Conservation (phyloP, 805 yeast species). For the Candida glaebosa region DNA sequence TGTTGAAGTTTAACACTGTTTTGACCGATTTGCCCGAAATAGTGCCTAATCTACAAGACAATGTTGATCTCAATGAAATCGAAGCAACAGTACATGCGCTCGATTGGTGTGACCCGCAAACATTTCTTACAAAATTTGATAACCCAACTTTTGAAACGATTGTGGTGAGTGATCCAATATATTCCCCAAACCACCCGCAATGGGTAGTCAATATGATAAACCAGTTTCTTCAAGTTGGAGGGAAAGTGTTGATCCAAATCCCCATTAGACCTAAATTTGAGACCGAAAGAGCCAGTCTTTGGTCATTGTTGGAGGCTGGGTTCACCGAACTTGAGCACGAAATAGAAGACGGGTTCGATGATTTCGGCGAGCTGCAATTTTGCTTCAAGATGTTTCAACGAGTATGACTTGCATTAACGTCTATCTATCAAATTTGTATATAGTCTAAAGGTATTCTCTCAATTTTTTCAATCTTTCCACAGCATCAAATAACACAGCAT, state of each 20-base stretch:
- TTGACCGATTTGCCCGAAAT: conserved; percentile 83
- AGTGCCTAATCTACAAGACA: conserved; percentile 59
- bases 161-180: conserved; percentile 83
- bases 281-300: conserved; percentile 57
- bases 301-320: conserved; percentile 46
- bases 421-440: background rate
- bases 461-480: conserved; percentile 69
- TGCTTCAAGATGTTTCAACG: conserved; percentile 39
- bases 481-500: conserved; percentile 74
- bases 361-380: conserved; percentile 73
- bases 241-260: conserved; percentile 63
- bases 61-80: conserved; percentile 51
- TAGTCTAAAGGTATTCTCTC: conserved; percentile 47
- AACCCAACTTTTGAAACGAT: conserved; percentile 51
- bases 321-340: conserved; percentile 34
- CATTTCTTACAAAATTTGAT: conserved; percentile 24
- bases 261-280: conserved; percentile 72
- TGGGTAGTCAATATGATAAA: conserved; percentile 63
- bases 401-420: background rate
- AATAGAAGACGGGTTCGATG: conserved; percentile 71
- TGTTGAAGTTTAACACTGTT: conserved; percentile 45
- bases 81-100: conserved; percentile 44
- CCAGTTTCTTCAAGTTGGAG: conserved; percentile 35
- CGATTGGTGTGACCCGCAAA: conserved; percentile 74
- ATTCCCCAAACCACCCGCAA: conserved; percentile 75